These are phyloP conservation scores for Saccharomycopsis fodiens DNA, from an alignment of 805 yeast genomes.

Conservation along the genomic window DNA sequence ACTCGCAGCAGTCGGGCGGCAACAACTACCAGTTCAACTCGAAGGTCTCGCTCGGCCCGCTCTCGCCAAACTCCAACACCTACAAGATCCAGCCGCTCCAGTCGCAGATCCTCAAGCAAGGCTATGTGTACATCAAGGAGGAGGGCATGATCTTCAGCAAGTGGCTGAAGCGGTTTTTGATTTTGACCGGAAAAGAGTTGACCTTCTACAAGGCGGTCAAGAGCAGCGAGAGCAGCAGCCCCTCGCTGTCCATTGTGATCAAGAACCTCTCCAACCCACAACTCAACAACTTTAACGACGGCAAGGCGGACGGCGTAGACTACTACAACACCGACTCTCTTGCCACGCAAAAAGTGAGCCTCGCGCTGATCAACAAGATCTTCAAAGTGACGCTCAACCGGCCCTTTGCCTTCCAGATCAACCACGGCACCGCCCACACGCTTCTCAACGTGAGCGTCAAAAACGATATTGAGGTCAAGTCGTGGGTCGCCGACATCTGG, in stretches of 20 bases:
- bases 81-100: constrained; percentile 19
- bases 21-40: constrained; percentile 17
- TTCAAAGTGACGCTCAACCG: constrained; percentile 25
- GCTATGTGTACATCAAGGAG: constrained; percentile 19
- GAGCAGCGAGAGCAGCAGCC: constrained; percentile 7
- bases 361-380: constrained; percentile 9
- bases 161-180: constrained; percentile 20
- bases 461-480: constrained; percentile 19
- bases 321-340: constrained; percentile 19
- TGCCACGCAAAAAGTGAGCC: constrained; percentile 6
- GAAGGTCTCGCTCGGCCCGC: constrained; percentile 18
- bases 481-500: constrained; percentile 20
- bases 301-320: constrained; percentile 21
- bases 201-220: constrained; percentile 19
- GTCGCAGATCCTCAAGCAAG: constrained; percentile 19
- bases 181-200: constrained; percentile 18
- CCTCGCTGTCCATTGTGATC: constrained; percentile 12
- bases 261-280: constrained; percentile 20
- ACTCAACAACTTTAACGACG: constrained; percentile 18
- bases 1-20: background rate
- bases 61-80: constrained; percentile 20
- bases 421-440: constrained; percentile 10
- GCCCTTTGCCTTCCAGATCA: constrained; percentile 23
- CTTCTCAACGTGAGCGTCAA: constrained; percentile 14
- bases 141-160: constrained; percentile 21